Conservation (phyloP, 495 filamentous ascomycete species). For the Hypoxylon fuscum region DNA sequence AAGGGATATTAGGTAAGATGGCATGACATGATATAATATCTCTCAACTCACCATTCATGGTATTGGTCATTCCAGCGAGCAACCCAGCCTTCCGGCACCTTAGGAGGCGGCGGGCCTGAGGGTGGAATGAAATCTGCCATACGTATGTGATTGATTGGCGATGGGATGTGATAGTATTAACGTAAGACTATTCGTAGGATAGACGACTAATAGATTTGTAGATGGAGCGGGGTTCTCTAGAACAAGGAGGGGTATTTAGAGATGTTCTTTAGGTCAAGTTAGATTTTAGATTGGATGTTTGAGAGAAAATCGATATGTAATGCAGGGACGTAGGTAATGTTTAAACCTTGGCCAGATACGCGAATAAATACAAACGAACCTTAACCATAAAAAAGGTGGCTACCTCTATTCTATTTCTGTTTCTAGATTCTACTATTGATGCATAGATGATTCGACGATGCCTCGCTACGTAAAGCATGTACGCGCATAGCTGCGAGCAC, state of each 20-base stretch:
- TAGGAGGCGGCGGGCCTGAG: constrained; percentile 82
- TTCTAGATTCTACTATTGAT: constrained; percentile 31
- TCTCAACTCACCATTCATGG: constrained; percentile 79
- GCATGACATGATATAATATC: too few relatives aligned
- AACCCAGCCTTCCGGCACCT: constrained; percentile 89
- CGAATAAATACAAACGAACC: constrained; percentile 14
- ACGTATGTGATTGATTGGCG: constrained; percentile 24
- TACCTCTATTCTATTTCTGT: constrained; percentile 1
- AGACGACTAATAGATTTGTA: not conserved
- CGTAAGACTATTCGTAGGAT: too few relatives aligned
- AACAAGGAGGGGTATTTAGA: constrained; percentile 23
- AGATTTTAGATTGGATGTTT: not conserved
- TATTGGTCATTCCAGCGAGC: constrained; percentile 79
- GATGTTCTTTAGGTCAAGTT: too few relatives aligned
- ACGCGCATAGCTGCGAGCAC: constrained; percentile 7
- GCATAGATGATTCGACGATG: constrained; percentile 23
- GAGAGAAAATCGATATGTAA: not conserved
- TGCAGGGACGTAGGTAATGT: too few relatives aligned
- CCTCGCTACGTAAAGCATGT: constrained; percentile 8
- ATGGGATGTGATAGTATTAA: constrained; percentile 18
- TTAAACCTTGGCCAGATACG: not conserved
- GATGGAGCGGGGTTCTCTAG: constrained; percentile 15
- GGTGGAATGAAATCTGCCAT: constrained; percentile 75
- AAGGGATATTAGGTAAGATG: constrained; percentile 4
- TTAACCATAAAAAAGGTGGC: constrained; percentile 3